Percentiles rank a stretch among this genome's conserved stretches.
Evolutionary conservation across 176 grass and related monocot genomes (phyloP).

Genomic region (Saccharum officinarum): DNA sequence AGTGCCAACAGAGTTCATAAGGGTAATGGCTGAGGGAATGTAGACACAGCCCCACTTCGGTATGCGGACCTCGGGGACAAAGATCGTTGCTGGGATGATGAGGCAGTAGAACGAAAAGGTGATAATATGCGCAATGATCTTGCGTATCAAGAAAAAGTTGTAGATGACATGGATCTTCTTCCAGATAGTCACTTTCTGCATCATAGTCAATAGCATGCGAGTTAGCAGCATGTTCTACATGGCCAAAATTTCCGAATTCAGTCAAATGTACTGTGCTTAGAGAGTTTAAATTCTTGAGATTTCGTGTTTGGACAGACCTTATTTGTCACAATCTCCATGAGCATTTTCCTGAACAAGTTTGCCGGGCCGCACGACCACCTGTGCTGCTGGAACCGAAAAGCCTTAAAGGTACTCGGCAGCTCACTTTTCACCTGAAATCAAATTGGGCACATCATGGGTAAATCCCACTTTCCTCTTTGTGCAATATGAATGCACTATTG

Average conservation of each 20-base stretch:
- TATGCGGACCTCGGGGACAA: conserved; percentile 76
- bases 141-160: conserved; percentile 84
- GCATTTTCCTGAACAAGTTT: conserved; percentile 79
- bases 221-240: not conserved
- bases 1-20: conserved; percentile 80
- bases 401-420: conserved; percentile 85
- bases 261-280: not conserved
- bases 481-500: conserved; percentile 9
- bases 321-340: conserved; percentile 68
- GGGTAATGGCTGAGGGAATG: conserved; percentile 71
- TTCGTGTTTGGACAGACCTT: conserved; percentile 44
- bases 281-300: not conserved
- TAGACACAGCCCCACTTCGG: conserved; percentile 83
- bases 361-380: conserved; percentile 80
- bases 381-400: conserved; percentile 87
- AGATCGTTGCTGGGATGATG: conserved; percentile 67
- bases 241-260: not conserved
- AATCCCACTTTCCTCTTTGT: conserved; percentile 5
- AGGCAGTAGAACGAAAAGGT: conserved; percentile 84
- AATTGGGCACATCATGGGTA: not conserved
- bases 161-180: conserved; percentile 91
- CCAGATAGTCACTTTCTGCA: conserved; percentile 88
- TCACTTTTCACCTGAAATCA: conserved; percentile 77
- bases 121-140: conserved; percentile 63
- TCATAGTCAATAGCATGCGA: conserved; percentile 7